Evolutionary conservation across 1,284 basidiomycete species (phyloP), one percentile per base, ranked within the genome.

Genomic region (Chondrostereum purpureum): DNA sequence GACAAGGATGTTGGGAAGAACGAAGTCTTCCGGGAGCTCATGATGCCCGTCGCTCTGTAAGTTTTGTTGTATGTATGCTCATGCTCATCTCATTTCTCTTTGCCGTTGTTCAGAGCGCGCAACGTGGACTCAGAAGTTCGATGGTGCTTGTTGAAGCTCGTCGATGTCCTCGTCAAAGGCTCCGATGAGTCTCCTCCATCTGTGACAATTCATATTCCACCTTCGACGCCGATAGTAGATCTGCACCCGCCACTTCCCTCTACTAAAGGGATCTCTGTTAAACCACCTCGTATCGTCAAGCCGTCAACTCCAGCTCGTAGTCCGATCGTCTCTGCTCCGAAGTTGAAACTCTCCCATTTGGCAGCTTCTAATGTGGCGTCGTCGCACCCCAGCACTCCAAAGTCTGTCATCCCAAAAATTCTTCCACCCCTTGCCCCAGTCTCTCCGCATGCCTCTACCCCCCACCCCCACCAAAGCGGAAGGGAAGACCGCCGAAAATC

Each of bases 101-200:
- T 35, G 53, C 40, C 20, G 42, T 46, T 27, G 47, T 39, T 42
- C 53, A 92, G 88, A 31, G 76, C 80, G 18, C 73, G 83, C 0
- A 76, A 83, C 42, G 75, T 81, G 39, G 94, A 98, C 61, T 73
- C 84, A 53, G 89, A 95, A 66, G 87, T 94, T 38, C 84, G 93
- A 27, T 90, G 91, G 78, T 90, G 88, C 50, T 68, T 97, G 41
- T 72, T 99, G 56, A 98, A 98, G 66, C 71, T 97, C 8, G 92
- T 89, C 10, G 95, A 98, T 58, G 73, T 97, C 18, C 78, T 95
- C 41, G 87, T 95, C 53, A 81, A 84, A 42, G 86, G 89, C 16
- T 68, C 78, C 3, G 81, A 90, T 45, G 93, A 96, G 63, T 77
- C 82, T 3, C 71, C 86, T n/a, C 92, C 92, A 0, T 90, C 88